These are phyloP conservation scores for Thraustochytrium sp. DNA, from an alignment of 352 stramenopile species.

Conservation along the genomic window DNA sequence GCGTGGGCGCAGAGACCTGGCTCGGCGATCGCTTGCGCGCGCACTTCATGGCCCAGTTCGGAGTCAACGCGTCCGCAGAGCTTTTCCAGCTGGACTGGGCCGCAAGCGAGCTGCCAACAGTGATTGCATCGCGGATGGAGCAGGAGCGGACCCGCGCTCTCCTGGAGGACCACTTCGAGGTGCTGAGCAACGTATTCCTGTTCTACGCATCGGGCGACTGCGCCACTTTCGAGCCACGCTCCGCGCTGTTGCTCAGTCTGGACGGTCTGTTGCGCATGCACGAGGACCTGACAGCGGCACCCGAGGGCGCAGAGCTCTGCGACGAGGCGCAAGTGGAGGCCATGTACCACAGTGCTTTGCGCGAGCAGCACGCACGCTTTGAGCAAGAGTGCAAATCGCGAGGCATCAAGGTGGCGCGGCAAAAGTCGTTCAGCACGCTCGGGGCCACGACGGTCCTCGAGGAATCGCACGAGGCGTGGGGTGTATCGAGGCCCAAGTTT, in stretches of 20 bases:
- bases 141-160: background rate
- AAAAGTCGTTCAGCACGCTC: background rate
- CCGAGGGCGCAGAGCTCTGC: background rate
- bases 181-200: background rate
- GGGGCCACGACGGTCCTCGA: background rate
- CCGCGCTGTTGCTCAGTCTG: background rate
- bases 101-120: background rate
- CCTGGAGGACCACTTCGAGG: background rate
- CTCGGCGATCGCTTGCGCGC: background rate
- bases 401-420: too few species aligned
- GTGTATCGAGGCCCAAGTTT: background rate
- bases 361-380: background rate
- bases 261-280: background rate
- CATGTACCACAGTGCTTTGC: background rate
- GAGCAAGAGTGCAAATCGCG: too few species aligned
- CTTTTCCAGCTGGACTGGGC: constrained; percentile 24
- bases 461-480: background rate
- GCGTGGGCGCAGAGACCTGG: too few species aligned
- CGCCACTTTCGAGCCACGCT: background rate
- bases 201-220: background rate
- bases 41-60: background rate
- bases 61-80: background rate
- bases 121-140: background rate
- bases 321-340: background rate
- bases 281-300: background rate